phyloP scores from a whole-genome alignment of 371 early-diverging fungal species.

The Vairimorpha ceranae region DNA sequence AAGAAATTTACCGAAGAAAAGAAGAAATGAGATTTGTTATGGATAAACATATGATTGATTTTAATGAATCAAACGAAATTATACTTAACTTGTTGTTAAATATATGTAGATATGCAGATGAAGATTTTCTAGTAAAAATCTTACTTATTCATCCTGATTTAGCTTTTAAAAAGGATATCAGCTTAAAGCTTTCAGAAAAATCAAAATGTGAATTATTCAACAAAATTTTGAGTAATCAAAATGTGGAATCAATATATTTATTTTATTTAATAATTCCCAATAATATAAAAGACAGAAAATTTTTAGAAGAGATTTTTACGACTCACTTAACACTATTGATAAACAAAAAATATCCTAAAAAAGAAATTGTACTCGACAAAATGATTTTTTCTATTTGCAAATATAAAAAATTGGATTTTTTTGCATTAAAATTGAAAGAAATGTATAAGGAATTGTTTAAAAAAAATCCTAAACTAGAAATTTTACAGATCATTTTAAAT shows the following conservation, averaged over 20 bases:
- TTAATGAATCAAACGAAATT: background rate
- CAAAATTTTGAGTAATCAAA: background rate
- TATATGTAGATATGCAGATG: conserved; percentile 12
- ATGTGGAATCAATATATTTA: conserved; percentile 14
- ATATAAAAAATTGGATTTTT: conserved; percentile 1
- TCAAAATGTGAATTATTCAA: conserved; percentile 12
- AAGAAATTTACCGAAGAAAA: conserved; percentile 31
- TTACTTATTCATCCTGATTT: conserved; percentile 38
- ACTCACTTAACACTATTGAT: conserved; percentile 31
- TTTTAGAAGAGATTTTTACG: conserved; percentile 14
- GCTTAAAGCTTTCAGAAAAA: conserved; percentile 8
- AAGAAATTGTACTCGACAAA: conserved; percentile 7
- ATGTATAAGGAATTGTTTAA: conserved; percentile 6
- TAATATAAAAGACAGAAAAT: conserved; percentile 5
- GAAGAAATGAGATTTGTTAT: conserved; percentile 33
- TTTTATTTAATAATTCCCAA: conserved; percentile 20
- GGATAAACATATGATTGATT: conserved; percentile 5
- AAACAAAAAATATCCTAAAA: background rate
- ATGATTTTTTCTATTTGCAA: conserved; percentile 6
- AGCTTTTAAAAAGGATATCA: conserved; percentile 2
- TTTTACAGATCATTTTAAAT: conserved; percentile 7
- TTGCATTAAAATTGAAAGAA: conserved; percentile 10
- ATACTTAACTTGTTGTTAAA: conserved; percentile 2
- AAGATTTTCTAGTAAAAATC: conserved; percentile 29
- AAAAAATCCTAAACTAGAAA: background rate